Base-by-base conservation (phyloP, 1,284 basidiomycete genomes). In the Quambalaria eucalypti region DNA sequence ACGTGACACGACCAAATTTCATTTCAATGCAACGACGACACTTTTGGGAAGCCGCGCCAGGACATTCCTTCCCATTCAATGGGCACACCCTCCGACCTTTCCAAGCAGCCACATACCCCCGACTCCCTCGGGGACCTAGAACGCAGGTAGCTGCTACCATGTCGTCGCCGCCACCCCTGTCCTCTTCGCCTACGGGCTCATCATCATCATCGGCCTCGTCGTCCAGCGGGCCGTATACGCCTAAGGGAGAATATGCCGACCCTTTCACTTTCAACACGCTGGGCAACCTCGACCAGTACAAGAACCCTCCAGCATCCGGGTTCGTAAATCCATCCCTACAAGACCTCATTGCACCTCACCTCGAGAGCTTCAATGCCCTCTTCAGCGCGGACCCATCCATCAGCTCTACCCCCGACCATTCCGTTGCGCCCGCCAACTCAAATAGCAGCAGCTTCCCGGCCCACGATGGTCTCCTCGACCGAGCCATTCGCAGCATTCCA, bases 331-430 rank as follows among this genome's bases (percentile, higher is more conserved):
- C 85, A 16, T 87, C 89, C 55, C 81, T 98, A 55, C 90, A 93
- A 67, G 89, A 95, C 77, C 89, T 98, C 66, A 88, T 96, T 54
- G 81, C 84, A 28, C 95, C 95, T 9, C 92, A 96, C 75, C 84
- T 98, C 61, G 88, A 97, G 77, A 91, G 88, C 42, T 98, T 99
- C 81, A 95, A 98, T 76, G 86, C 90, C 10, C 82, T 99, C 26
- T 74, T 69, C 68, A 55, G 64, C 2, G 64, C 64, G 19, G 69
- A 75, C 33, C 71, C 73, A 0, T 65, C 68, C 8, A 29, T 46
- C 42, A 46, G 25, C 42, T 71, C 16, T 63, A 69, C 42, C 64
- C 63, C n/a, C 60, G 64, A 23, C 50, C 47, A 21, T 48, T 40
- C 29, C 16, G 25, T 6, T 21, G 30, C 23, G 29, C 90, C 95